Evolutionary conservation across 169 alveolate genomes (phyloP), one percentile per base, ranked within the genome.

Genomic region (Eimeria maxima): DNA sequence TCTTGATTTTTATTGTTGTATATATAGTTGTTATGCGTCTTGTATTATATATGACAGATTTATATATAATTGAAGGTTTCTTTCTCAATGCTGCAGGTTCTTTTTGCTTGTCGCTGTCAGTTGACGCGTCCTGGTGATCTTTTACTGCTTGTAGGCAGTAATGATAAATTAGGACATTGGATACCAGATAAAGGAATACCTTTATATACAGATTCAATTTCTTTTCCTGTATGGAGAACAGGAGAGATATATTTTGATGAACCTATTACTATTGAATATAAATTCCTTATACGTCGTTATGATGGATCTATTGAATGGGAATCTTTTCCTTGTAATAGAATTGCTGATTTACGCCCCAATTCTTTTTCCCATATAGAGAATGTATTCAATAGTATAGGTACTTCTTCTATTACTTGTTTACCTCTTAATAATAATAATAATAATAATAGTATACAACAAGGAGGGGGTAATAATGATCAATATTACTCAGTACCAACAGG

Each of bases 191-290:
- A 47, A 16, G 96, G 97, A 45, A 87, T 96, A 38, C 47, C 80
- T 38, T 90, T 97, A 44, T 63, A 96, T n/a, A 97, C 98, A 29
- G 97, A 93, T 96, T 93, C 96, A 8, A 27, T 80, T 22, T 94
- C 96, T 13, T 97, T 90, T 74, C 98, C 98, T 20, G 24, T 67
- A 0, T 97, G 98, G 98, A 88, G 97, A 29, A 81, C 98, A 14
- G 80, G 67, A 63, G 90, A 89, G 20, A 29, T 89, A 65, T 55
- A 14, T 60, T 96, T 65, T 67, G 96, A 69, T 42, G 95, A 22
- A 92, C 96, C 57, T 73, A 93, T 53, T 29, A 71, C 93, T 13
- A 29, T 96, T 14, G 98, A 97, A 78, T 97, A 96, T 90, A 97
- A 97, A 86, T 95, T 93, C 84, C 47, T 97, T 38, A 91, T 97